A percentile compares a stretch with the other conserved stretches of the same genome.
These are phyloP conservation scores for Bryoglossum gracile DNA, from an alignment of 495 filamentous ascomycete genomes.

Conservation along the genomic window DNA sequence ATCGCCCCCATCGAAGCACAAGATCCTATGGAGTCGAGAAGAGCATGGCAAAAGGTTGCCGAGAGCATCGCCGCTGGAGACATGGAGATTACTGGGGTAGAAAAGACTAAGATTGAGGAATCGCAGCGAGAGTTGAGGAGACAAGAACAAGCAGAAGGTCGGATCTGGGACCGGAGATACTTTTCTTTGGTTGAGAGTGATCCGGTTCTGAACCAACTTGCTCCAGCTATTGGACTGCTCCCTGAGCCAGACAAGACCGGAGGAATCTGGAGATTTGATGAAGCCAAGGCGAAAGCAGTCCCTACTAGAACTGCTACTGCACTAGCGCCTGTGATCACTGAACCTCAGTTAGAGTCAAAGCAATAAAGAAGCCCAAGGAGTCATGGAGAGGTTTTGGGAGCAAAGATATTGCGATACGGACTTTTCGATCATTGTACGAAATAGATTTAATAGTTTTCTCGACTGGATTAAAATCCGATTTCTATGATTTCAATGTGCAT, in stretches of 20 bases:
- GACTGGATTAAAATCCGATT: too few species aligned
- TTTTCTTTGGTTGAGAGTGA: conserved; percentile 46
- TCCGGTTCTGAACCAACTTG: conserved; percentile 17
- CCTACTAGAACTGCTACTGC: neutral
- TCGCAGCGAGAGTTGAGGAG: conserved; percentile 79
- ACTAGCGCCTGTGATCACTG: neutral
- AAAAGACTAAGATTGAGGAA: conserved; percentile 91
- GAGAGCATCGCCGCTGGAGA: conserved; percentile 71
- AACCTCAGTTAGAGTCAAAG: too few species aligned
- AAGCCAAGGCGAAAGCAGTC: conserved; percentile 35
- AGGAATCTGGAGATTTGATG: conserved; percentile 66
- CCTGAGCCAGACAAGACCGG: conserved; percentile 56
- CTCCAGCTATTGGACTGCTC: conserved; percentile 15
- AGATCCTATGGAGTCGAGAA: conserved; percentile 79
- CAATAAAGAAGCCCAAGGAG: too few species aligned
- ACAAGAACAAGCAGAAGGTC: conserved; percentile 69
- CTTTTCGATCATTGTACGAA: too few species aligned
- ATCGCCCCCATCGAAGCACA: conserved; percentile 74
- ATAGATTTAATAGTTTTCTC: too few species aligned
- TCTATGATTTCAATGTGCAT: too few species aligned
- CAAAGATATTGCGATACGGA: too few species aligned
- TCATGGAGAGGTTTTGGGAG: too few species aligned
- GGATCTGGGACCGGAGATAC: conserved; percentile 81
- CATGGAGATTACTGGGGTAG: conserved; percentile 68
- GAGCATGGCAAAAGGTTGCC: conserved; percentile 89